Base-by-base conservation (phyloP, 371 early-diverging fungal species). In the Lichtheimia corymbifera region DNA sequence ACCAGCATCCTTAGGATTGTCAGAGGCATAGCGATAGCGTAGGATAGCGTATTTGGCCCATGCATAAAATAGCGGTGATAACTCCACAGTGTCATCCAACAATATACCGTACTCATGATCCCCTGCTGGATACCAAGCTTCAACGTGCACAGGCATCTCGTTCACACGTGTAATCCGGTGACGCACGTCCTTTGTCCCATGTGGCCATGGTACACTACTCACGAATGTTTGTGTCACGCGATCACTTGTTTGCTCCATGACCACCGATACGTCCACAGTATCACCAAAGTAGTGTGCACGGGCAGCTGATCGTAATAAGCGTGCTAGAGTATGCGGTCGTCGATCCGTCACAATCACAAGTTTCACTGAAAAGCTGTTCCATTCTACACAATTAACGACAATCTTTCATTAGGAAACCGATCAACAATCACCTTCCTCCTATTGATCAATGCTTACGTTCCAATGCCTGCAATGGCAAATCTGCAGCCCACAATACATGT, bases 61-160 rank as follows among this genome's bases (percentile, higher is more conserved):
- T 12, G 62, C 66, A 61, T 85, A 88, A 56, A 79, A 87, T 44
- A 73, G 59, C 5, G 74, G 76, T 0, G 88, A 88, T 2, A 88
- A 68, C 52, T 88, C 88, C 13, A 86, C 61, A 35, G 76, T 76
- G 58, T 84, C 80, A 43, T 86, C 82, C 12, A 88, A 54, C 11
- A 87, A 49, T 30, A 88, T 74, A 0, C 81, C 86, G 52, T 87
- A 88, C 45, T 86, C 85, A 62, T 87, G 57, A 47, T 80, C 63
- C 20, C 72, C 73, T 13, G 73, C 61, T 6, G 88, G 87, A 56
- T 86, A 86, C 87, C 86, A 88, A 1, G 86, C 66, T 65, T 88
- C 88, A 0, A 80, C 84, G 53, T 86, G 82, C 0, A 85, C 65
- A 30, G 83, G 71, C 76, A 83, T 77, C n/a, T 71, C 65, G 54